Conservation (phyloP, 495 filamentous ascomycete species). For the Xylaria palmicola region DNA sequence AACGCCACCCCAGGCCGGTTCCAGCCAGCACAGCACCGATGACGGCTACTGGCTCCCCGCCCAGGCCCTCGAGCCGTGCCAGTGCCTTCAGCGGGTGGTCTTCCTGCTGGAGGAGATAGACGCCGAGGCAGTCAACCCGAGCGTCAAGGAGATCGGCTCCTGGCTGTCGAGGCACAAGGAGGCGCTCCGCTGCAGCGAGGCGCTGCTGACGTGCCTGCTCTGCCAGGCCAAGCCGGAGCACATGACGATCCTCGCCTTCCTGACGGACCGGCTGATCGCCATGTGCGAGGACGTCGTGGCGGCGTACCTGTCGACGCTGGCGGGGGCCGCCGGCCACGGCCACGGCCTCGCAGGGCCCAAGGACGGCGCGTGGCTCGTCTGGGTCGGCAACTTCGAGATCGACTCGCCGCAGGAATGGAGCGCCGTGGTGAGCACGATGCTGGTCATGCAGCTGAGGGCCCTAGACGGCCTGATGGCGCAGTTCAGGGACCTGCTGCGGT, state of each 20-base stretch:
- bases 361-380: conserved; percentile 2
- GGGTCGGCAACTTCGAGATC: conserved; percentile 15
- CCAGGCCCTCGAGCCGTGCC: conserved; percentile 3
- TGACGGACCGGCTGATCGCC: conserved; percentile 8
- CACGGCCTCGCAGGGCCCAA: not conserved
- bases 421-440: conserved; percentile 12
- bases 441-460: conserved; percentile 7
- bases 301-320: conserved; percentile 2
- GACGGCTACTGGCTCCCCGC: not conserved
- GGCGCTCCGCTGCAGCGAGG: conserved; percentile 17
- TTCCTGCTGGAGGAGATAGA: conserved; percentile 17
- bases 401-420: conserved; percentile 17
- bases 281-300: conserved; percentile 14
- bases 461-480: not conserved
- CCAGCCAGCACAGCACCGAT: not conserved
- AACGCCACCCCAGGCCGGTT: not conserved
- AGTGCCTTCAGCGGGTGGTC: conserved; percentile 13
- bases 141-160: conserved; percentile 7
- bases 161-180: conserved; percentile 15
- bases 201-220: conserved; percentile 9
- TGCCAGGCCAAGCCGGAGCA: conserved; percentile 13
- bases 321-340: not conserved
- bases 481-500: conserved; percentile 4
- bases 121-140: not conserved
- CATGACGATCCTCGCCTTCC: conserved; percentile 17